Evolutionary conservation across 2,329 filamentous ascomycete genomes (phyloP).

Genomic region (Colletotrichum sp.): DNA sequence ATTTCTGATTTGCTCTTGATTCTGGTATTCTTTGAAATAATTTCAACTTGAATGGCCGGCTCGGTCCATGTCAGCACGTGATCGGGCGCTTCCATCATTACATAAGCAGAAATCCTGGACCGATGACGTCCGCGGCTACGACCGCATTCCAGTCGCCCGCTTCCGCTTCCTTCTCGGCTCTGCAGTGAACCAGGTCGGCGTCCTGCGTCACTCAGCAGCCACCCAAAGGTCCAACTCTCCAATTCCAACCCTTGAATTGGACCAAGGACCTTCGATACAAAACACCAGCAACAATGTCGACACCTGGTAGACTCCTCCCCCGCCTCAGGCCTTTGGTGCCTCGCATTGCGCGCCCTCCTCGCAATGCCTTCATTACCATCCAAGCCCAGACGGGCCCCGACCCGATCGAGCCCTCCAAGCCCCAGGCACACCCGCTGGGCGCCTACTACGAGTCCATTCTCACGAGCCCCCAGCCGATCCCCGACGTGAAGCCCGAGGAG

Average conservation of each 20-base stretch:
- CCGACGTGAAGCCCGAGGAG: conserved; percentile 46
- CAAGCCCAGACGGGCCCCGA: conserved; percentile 29
- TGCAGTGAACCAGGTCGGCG: conserved; percentile 9
- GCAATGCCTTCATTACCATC: conserved; percentile 28
- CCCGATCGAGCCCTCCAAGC: conserved; percentile 30
- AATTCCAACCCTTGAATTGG: neutral
- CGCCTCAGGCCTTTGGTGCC: conserved; percentile 33
- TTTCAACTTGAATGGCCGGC: neutral
- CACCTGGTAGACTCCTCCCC: conserved; percentile 32
- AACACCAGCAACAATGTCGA: conserved; percentile 32
- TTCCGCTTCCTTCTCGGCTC: neutral
- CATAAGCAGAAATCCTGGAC: conserved; percentile 19
- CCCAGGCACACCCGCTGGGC: conserved; percentile 56
- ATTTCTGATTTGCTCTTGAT: neutral
- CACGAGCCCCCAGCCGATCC: conserved; percentile 46
- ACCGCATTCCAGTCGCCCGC: conserved; percentile 9
- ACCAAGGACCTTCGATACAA: neutral
- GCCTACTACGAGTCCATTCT: conserved; percentile 66
- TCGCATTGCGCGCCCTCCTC: conserved; percentile 29
- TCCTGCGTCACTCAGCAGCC: conserved; percentile 10
- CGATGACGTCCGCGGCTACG: conserved; percentile 38
- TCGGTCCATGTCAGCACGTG: neutral
- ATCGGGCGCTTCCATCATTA: neutral
- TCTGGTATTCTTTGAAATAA: neutral
- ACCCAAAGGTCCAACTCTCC: neutral